Conservation (phyloP, 495 filamentous ascomycete species). For the Emericellopsis terricola region DNA sequence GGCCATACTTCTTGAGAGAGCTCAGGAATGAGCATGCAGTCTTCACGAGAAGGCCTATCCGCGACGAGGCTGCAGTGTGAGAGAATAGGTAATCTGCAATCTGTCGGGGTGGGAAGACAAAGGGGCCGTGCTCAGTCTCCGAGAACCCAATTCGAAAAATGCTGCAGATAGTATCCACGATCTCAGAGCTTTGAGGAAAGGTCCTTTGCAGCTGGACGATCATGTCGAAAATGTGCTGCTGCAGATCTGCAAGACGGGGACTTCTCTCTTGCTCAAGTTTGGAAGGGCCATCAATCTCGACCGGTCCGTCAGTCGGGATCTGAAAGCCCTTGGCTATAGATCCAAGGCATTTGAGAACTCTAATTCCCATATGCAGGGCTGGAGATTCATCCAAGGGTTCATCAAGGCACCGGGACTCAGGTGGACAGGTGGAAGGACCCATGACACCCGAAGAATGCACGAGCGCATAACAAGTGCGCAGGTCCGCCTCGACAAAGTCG, state of each 20-base stretch:
- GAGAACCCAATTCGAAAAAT: constrained; percentile 64
- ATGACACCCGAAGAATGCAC: background rate
- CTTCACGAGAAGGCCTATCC: constrained; percentile 54
- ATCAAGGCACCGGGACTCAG: background rate
- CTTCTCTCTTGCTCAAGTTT: background rate
- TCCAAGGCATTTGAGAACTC: constrained; percentile 53
- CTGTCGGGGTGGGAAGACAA: constrained; percentile 55
- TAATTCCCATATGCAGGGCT: constrained; percentile 34
- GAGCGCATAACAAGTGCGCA: constrained; percentile 10
- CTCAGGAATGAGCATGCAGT: constrained; percentile 63
- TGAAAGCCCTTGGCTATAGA: constrained; percentile 71
- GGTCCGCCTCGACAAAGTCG: constrained; percentile 41
- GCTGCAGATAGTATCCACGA: constrained; percentile 59
- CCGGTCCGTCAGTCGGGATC: constrained; percentile 44
- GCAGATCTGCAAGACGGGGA: constrained; percentile 6
- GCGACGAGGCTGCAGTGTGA: constrained; percentile 42
- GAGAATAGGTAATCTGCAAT: constrained; percentile 54
- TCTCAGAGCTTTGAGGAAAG: constrained; percentile 43
- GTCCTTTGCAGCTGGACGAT: constrained; percentile 30
- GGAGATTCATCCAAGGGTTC: background rate
- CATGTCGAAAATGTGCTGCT: constrained; percentile 34
- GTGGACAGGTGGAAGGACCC: background rate
- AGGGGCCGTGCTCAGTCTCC: constrained; percentile 55
- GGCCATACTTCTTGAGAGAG: constrained; percentile 41
- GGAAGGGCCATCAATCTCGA: constrained; percentile 38